Base-by-base conservation (phyloP, 306 rosid species). In the Myrica gale region DNA sequence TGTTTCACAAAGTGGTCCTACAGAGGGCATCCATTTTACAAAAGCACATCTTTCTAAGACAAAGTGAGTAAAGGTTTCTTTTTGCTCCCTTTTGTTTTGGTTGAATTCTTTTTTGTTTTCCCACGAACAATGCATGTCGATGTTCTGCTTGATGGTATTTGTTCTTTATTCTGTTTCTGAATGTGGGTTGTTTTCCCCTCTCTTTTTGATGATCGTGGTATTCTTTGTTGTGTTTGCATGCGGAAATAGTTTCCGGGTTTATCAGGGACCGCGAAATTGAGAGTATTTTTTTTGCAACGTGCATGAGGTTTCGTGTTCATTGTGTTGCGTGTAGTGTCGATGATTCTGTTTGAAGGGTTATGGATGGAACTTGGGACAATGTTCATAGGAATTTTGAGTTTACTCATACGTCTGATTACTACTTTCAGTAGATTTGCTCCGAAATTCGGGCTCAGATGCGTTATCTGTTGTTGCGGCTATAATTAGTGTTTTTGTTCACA, bases 271-370 rank as follows among this genome's bases (percentile, higher is more conserved):
- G 41, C 44, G 58, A 46, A 46, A 60, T 50, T 80, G 39, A 52
- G n/a, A 70, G 71, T 32, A 52, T 71, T 50, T 42, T 65, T 56
- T 56, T 56, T 41, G 69, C 44, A 52, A 46, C 47, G 76, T 76
- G 84, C 82, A 42, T 85, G 79, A 41, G 63, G 44, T 48, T 81
- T 66, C 62, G 19, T 47, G 69, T 66, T 76, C 68, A 70, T 83
- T 82, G 84, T 73, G 89, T 82, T 82, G 79, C 86, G 76, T 80
- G 77, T 62, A 55, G 20, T 54, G 82, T 15, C 76, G 88, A 84
- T 86, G 79, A 63, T 79, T 63, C 73, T 72, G 72, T 68, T 46
- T 56, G 17, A 60, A 63, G 39, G 62, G 44, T 81, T 82, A 51
- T 26, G 70, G 75, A 58, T 69, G 46, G 55, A 53, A 68, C 62